phyloP scores from a whole-genome alignment of 495 filamentous ascomycete species.

The Penicillium antarcticum region DNA sequence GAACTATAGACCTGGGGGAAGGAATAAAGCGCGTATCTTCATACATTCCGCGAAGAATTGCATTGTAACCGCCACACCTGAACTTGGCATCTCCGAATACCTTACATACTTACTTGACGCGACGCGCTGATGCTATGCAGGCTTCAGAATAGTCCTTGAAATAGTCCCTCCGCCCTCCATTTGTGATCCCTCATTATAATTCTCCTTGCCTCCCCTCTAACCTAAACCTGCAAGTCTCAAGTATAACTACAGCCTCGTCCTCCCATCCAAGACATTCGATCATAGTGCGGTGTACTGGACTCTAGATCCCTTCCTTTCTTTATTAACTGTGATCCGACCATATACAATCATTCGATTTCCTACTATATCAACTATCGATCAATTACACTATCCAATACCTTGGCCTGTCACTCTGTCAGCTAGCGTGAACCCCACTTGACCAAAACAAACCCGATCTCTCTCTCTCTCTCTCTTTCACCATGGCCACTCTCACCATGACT shows the following conservation, averaged over 20 bases:
- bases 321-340: background rate
- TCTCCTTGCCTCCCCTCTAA: constrained; percentile 4
- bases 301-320: constrained; percentile 1
- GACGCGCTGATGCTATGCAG: constrained; percentile 11
- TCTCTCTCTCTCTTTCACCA: constrained; percentile 14
- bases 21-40: constrained; percentile 1
- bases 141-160: constrained; percentile 14
- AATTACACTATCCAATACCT: background rate
- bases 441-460: constrained; percentile 26
- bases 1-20: background rate
- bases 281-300: background rate
- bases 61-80: constrained; percentile 20
- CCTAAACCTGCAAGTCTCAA: constrained; percentile 1
- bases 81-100: constrained; percentile 13
- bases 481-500: constrained; percentile 44
- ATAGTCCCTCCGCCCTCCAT: constrained; percentile 13
- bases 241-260: constrained; percentile 6
- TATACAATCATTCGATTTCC: background rate
- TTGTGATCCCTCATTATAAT: constrained; percentile 8
- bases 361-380: background rate
- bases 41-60: constrained; percentile 5
- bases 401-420: constrained; percentile 7
- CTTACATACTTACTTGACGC: constrained; percentile 18
- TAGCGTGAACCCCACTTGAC: constrained; percentile 24
- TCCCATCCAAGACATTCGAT: background rate